Percentiles rank a stretch among this genome's conserved stretches.
phyloP scores from a whole-genome alignment of 352 stramenopile genomes.

The Globisporangium spinosum region DNA sequence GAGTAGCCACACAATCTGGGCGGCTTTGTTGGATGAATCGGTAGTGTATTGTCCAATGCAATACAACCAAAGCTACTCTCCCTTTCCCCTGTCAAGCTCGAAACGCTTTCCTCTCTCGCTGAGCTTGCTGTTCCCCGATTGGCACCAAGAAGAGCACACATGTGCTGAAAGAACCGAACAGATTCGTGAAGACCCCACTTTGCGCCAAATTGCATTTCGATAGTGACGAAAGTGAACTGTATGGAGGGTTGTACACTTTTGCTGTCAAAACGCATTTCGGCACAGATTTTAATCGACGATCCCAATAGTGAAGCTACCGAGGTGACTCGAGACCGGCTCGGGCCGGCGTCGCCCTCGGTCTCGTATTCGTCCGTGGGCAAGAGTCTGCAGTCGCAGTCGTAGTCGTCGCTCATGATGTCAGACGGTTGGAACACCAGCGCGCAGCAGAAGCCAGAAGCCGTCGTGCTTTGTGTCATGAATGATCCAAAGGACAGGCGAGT shows the following conservation, averaged over 20 bases:
- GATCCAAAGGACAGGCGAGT: too few relatives aligned
- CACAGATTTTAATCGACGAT: too few relatives aligned
- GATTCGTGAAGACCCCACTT: too few relatives aligned
- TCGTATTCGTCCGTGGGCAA: slow-evolving; percentile 63
- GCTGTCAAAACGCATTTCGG: too few relatives aligned
- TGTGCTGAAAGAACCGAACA: slow-evolving; percentile 9
- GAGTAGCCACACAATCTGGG: too few relatives aligned
- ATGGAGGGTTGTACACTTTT: too few relatives aligned
- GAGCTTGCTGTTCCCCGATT: background rate
- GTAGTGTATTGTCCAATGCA: background rate
- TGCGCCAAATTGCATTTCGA: too few relatives aligned
- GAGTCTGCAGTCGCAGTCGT: slow-evolving; percentile 40
- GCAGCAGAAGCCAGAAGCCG: background rate
- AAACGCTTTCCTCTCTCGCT: background rate
- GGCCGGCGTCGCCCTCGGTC: slow-evolving; percentile 44
- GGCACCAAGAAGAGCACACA: slow-evolving; percentile 18
- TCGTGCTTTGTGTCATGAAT: too few relatives aligned
- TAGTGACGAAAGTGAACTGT: too few relatives aligned
- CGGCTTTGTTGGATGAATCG: too few relatives aligned
- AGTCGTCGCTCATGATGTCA: slow-evolving; percentile 11
- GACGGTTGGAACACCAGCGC: slow-evolving; percentile 12
- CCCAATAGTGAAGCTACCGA: too few relatives aligned
- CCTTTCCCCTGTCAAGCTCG: background rate
- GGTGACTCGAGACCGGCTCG: background rate
- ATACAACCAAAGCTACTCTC: background rate